These are phyloP conservation scores for Neopestalotiopsis sp. DNA, from an alignment of 2,329 filamentous ascomycete species.

Conservation along the genomic window DNA sequence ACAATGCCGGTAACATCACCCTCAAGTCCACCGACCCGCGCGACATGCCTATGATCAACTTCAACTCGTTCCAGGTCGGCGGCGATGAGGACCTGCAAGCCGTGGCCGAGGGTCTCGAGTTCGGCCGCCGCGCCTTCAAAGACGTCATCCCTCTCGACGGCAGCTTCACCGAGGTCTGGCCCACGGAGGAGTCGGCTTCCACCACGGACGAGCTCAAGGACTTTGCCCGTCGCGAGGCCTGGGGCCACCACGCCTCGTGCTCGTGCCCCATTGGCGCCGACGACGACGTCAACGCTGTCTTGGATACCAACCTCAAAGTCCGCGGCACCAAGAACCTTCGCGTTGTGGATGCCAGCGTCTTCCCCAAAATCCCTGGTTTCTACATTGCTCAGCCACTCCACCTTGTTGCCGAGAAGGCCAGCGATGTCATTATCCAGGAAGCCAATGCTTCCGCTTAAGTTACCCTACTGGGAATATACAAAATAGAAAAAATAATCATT, in stretches of 20 bases:
- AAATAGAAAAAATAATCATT: no score
- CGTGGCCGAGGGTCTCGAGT: constrained; percentile 56
- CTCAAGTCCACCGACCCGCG: constrained; percentile 65
- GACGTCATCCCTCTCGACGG: constrained; percentile 41
- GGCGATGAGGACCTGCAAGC: constrained; percentile 54
- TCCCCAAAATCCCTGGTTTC: constrained; percentile 51
- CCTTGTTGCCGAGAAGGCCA: constrained; percentile 33
- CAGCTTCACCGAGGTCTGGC: constrained; percentile 22
- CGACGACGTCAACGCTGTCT: constrained; percentile 53
- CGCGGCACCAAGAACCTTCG: constrained; percentile 54
- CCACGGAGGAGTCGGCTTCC: constrained; percentile 33
- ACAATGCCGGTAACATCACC: constrained; percentile 64
- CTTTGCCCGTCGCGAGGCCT: constrained; percentile 22
- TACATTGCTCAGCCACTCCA: constrained; percentile 33
- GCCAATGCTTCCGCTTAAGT: constrained; percentile 34
- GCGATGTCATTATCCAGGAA: constrained; percentile 25
- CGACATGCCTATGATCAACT: constrained; percentile 67
- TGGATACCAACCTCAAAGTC: constrained; percentile 57
- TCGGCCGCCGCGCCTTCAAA: constrained; percentile 49
- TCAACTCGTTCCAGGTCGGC: constrained; percentile 59
- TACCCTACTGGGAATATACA: constrained; percentile 3
- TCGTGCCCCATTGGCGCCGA: constrained; percentile 38
- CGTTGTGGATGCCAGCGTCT: constrained; percentile 61
- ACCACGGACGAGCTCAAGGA: constrained; percentile 26
- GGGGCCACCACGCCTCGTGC: constrained; percentile 30